Evolutionary conservation across 768 basidiomycete species (phyloP).

Genomic region (Leucosporidium scottii): DNA sequence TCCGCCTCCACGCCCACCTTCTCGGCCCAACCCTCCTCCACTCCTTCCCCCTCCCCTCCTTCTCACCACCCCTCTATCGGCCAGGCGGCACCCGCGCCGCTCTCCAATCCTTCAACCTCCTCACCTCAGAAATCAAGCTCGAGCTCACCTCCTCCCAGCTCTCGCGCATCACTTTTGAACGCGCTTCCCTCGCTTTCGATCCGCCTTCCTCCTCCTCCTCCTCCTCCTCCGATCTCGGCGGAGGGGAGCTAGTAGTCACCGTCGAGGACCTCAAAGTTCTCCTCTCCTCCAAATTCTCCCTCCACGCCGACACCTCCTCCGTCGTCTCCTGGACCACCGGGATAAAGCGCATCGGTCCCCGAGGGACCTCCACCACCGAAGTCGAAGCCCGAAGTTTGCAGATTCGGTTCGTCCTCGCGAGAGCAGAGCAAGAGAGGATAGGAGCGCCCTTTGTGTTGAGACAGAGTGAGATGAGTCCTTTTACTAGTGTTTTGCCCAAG

Average conservation of each 20-base stretch:
- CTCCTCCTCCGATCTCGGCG: not conserved
- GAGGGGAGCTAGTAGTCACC: not conserved
- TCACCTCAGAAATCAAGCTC: not conserved
- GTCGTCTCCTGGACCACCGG: conserved; percentile 1
- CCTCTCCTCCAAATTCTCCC: not conserved
- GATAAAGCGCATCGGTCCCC: not conserved
- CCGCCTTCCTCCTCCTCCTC: not conserved
- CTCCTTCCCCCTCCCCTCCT: conserved; percentile 2
- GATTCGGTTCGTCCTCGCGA: not conserved
- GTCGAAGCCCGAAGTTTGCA: not conserved
- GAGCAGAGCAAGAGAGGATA: no score
- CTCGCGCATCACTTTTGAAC: not conserved
- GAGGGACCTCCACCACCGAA: not conserved
- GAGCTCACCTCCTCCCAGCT: not conserved
- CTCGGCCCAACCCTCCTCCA: conserved; percentile 1
- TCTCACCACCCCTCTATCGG: not conserved
- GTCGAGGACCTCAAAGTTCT: not conserved
- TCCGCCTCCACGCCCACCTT: conserved; percentile 1
- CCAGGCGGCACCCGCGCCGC: not conserved
- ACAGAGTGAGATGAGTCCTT: not conserved
- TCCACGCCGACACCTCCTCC: not conserved
- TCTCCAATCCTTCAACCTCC: conserved; percentile 5
- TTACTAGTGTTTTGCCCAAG: not conserved
- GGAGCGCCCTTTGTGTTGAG: no score
- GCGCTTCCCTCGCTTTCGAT: not conserved